Conservation (phyloP, 208 protist species). For the Trypanosoma avium region DNA sequence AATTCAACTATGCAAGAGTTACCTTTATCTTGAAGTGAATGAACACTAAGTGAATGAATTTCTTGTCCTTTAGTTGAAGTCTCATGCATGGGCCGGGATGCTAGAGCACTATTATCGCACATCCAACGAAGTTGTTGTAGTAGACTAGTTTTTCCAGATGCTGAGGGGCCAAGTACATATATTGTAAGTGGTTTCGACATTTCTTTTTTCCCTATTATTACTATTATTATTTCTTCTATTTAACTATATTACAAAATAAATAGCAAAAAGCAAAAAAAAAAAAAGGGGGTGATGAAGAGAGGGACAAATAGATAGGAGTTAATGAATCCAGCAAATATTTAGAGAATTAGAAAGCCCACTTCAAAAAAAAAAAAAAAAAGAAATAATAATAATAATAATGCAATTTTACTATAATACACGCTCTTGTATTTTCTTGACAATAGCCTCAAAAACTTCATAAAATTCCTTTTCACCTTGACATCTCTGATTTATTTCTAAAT, state of each 20-base stretch:
- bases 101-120: conserved; percentile 25
- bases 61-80: conserved; percentile 72
- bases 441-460: not conserved
- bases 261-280: not conserved
- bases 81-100: conserved; percentile 24
- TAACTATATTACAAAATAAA: not conserved
- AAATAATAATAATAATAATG: not conserved
- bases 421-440: conserved; percentile 11
- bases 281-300: not conserved
- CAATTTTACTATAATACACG: not conserved
- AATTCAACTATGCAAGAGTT: conserved; percentile 41
- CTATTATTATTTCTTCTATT: conserved; percentile 7
- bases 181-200: conserved; percentile 25
- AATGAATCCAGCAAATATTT: not conserved
- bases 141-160: conserved; percentile 71
- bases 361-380: not conserved
- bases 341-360: not conserved
- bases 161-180: conserved; percentile 71
- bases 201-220: not conserved
- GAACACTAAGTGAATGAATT: conserved; percentile 35
- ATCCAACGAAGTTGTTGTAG: conserved; percentile 51
- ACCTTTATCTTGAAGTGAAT: conserved; percentile 5
- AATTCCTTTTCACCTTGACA: conserved; percentile 1
- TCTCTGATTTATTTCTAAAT: not conserved
- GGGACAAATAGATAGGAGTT: not conserved